Base-by-base conservation (phyloP, 305 asterid genomes). In the Solanum hybrid region DNA sequence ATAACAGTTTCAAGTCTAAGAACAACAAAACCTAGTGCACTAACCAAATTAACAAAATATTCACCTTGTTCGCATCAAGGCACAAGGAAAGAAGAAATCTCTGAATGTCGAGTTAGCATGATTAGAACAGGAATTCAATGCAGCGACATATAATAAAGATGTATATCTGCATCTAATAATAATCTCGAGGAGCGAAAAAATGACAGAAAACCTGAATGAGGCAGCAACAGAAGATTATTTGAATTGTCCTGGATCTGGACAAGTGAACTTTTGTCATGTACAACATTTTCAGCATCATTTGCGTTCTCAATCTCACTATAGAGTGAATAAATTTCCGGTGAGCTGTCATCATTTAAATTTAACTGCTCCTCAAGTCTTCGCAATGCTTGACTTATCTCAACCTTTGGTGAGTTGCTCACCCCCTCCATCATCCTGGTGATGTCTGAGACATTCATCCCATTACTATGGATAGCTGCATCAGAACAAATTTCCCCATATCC, bases 261-360 rank as follows among this genome's bases (percentile, higher is more conserved):
- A 91, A 92, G 91, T 88, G 93, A 90, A 81, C 90, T 92, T 81
- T 92, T 94, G 90, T 87, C 95, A 77, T 86, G 88, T 60, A 90
- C 91, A 69, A 90, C 79, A 87, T 93, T 93, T 87, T 88, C 94
- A 69, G 91, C 89, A 91, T 91, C 94, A 91, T 90, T 91, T 45
- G 94, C 88, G 91, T 92, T 91, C 92, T 90, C 93, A 91, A 93
- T 88, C 89, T 90, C 93, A 89, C 90, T 88, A 93, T 89, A 87
- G 90, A 89, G 87, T 14, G 91, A 77, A 89, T 78, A 89, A 78
- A 88, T 88, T n/a, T 92, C 94, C 88, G 90, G 87, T 89, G 92
- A 86, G 90, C 92, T 92, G 66, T 94, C 98, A 88, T 97, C 98
- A 88, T 97, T 94, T 91, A 98, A 92, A 95, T 98, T 96, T 90